A percentile compares a stretch with the other conserved stretches of the same genome.
These are phyloP conservation scores for Cylindrotheca fusiformis DNA, from an alignment of 108 stramenopile species.

Conservation along the genomic window DNA sequence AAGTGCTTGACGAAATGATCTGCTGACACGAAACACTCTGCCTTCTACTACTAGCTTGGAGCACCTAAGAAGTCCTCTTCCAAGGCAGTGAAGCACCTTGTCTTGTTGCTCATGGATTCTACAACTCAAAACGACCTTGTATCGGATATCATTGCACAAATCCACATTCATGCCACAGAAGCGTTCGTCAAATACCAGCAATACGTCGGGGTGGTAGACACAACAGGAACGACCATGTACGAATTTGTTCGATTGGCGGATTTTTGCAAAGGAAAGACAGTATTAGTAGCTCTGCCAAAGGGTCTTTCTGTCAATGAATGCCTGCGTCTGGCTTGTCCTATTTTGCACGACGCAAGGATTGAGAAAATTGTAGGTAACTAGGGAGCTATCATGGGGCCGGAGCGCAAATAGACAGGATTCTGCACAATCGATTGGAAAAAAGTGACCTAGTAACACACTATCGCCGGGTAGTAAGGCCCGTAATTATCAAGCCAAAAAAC, in stretches of 20 bases:
- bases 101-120: conserved; percentile 80
- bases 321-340: conserved; percentile 55
- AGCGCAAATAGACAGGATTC: too few relatives aligned
- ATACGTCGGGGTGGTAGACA: conserved; percentile 49
- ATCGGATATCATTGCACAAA: conserved; percentile 60
- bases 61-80: too few relatives aligned
- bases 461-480: too few relatives aligned
- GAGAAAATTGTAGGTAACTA: conserved; percentile 68
- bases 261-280: conserved; percentile 51
- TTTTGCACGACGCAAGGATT: conserved; percentile 60
- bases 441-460: too few relatives aligned
- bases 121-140: conserved; percentile 61
- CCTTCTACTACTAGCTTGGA: too few relatives aligned
- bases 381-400: too few relatives aligned
- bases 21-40: too few relatives aligned
- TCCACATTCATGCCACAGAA: conserved; percentile 66
- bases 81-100: too few relatives aligned
- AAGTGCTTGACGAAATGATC: too few relatives aligned
- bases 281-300: conserved; percentile 60
- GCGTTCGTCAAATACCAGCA: conserved; percentile 36
- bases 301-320: conserved; percentile 42
- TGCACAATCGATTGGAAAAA: too few relatives aligned
- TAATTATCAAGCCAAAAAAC: too few relatives aligned
- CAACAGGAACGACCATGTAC: not conserved
- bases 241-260: too few relatives aligned